Conservation (phyloP, 2,329 filamentous ascomycete genomes). For the Karstenula rhodostoma region DNA sequence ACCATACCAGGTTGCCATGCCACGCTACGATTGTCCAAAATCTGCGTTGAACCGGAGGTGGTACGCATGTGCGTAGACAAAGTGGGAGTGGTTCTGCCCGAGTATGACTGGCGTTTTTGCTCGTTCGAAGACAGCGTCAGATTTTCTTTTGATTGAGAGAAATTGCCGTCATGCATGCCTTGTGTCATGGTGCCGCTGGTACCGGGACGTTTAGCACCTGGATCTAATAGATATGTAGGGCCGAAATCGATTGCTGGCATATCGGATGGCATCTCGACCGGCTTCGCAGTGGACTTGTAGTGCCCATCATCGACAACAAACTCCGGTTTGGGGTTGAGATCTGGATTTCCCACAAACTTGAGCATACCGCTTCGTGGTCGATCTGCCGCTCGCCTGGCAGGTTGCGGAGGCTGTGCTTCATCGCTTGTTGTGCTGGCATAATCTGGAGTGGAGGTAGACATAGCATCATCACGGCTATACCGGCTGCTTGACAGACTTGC, state of each 20-base stretch:
- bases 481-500: conserved; percentile 58
- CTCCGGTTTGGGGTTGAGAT: conserved; percentile 51
- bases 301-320: conserved; percentile 58
- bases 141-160: conserved; percentile 45
- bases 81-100: conserved; percentile 48
- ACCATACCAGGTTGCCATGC: conserved; percentile 80
- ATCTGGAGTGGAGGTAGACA: conserved; percentile 74
- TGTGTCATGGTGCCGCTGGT: conserved; percentile 63
- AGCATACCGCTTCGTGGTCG: conserved; percentile 80
- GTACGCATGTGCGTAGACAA: conserved; percentile 49
- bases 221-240: conserved; percentile 75
- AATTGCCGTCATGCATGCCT: conserved; percentile 35
- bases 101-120: conserved; percentile 38
- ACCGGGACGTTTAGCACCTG: conserved; percentile 62
- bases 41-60: conserved; percentile 39
- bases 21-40: conserved; percentile 70
- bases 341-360: conserved; percentile 73
- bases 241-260: conserved; percentile 87
- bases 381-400: conserved; percentile 64
- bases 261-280: conserved; percentile 50
- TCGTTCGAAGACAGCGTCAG: conserved; percentile 38
- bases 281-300: conserved; percentile 42
- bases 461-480: conserved; percentile 68
- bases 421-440: conserved; percentile 72
- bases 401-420: conserved; percentile 48